These are phyloP conservation scores for Aethionema arabicum DNA, from an alignment of 345 rosid species.

Conservation along the genomic window DNA sequence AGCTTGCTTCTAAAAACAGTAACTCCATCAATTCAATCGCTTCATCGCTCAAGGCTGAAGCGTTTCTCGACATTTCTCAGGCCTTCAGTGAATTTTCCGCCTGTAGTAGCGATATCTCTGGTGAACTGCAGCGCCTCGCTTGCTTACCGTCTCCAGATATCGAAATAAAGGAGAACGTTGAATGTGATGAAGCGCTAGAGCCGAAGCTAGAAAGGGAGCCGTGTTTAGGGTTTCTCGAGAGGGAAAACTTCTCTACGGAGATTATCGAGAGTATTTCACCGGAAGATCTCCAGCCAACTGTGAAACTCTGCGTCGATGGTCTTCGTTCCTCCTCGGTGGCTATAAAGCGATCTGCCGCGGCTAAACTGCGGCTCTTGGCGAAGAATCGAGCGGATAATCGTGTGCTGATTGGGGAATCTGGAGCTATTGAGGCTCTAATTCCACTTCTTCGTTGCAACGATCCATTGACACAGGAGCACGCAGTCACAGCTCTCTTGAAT, in stretches of 20 bases:
- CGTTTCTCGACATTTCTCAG: conserved; percentile 68
- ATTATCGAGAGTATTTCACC: conserved; percentile 92
- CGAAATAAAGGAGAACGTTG: conserved; percentile 22
- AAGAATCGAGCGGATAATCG: conserved; percentile 88
- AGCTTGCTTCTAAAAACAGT: conserved; percentile 53
- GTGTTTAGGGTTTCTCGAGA: conserved; percentile 72
- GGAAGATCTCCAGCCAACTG: conserved; percentile 95
- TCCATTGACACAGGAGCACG: conserved; percentile 93
- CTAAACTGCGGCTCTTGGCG: conserved; percentile 79
- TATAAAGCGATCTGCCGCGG: conserved; percentile 89
- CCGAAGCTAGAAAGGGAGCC: conserved; percentile 59
- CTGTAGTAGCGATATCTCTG: conserved; percentile 91
- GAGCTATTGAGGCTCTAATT: conserved; percentile 77
- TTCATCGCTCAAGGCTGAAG: conserved; percentile 44
- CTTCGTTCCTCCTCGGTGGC: conserved; percentile 70
- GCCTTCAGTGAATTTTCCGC: conserved; percentile 83
- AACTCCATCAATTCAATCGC: conserved; percentile 44
- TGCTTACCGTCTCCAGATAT: conserved; percentile 53
- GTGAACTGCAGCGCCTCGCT: conserved; percentile 91
- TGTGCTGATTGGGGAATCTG: conserved; percentile 85
- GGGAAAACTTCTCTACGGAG: conserved; percentile 86
- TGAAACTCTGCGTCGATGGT: conserved; percentile 84
- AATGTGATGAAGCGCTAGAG: conserved; percentile 14
- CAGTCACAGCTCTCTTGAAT: conserved; percentile 85
- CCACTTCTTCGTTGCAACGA: conserved; percentile 83